Evolutionary conservation across 108 stramenopile genomes (phyloP), one percentile per base, ranked within the genome.

Genomic region (Phaeodactylum tricornutum): DNA sequence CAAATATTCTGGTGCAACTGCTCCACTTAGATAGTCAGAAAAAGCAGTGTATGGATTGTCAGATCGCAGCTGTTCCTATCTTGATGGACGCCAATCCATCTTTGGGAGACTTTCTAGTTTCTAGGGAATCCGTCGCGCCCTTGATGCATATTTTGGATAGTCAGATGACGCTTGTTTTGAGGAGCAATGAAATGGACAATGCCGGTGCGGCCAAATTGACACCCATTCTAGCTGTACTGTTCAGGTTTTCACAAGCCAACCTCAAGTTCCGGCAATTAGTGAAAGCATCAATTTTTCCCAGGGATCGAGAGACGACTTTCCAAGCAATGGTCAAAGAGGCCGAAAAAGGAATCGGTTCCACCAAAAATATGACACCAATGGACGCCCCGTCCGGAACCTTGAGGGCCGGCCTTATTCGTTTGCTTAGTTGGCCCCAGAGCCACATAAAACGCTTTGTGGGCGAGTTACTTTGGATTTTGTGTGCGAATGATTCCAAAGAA

Each of bases 391-490:
- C 53, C 21, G 84, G 81, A 5, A 79, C 79, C 4, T 42, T 87
- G 0, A 74, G 84, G 43, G 61, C 69, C 51, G 79, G 75, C 47
- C 50, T 87, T 19, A 69, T 87, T 32, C 66, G 64, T 5, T 69
- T 86, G 23, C 59, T 88, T 69, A 85, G 79, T 6, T 86, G 79
- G 77, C 62, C 81, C 8, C 78, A 84, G 3, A 61, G 79, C 0
- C 82, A 69, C 31, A 77, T 81, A 36, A 87, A 87, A 52, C 61
- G 86, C 30, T 73, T 71, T 47, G 59, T 72, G 26, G 65, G 72
- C 44, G 91, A 92, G 51, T 55, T 92, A 6, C 39, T 92, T 28
- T 92, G 86, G 84, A 79, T 64, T 4, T 53, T 92, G 21, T 87
- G 86, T 61, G 58, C 67, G 14, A 59, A 61, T 21, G 65, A 92